These are phyloP conservation scores for Ceriops decandra DNA, from an alignment of 345 rosid species.

Conservation along the genomic window DNA sequence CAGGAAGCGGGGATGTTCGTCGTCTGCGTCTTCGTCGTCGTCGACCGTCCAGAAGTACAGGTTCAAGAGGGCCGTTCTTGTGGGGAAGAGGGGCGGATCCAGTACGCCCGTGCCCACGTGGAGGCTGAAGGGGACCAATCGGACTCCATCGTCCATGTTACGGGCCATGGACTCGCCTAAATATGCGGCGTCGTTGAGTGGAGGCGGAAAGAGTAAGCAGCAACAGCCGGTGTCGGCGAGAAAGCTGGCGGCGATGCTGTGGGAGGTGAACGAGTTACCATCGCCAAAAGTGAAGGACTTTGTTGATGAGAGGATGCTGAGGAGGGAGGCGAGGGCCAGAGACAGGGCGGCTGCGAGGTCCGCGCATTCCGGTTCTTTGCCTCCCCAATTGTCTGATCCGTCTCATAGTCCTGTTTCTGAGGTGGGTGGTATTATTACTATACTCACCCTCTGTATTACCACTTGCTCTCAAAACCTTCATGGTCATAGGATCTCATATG, in stretches of 20 bases:
- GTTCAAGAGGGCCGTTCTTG: constrained; percentile 77
- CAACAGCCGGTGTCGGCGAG: constrained; percentile 79
- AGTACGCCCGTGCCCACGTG: constrained; percentile 84
- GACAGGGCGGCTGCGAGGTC: constrained; percentile 57
- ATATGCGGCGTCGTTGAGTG: constrained; percentile 43
- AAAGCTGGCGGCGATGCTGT: constrained; percentile 88
- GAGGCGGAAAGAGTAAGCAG: constrained; percentile 35
- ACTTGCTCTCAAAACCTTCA: not conserved
- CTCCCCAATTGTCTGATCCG: constrained; percentile 94
- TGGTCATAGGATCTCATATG: not conserved
- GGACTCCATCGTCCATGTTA: constrained; percentile 53
- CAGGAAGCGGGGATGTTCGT: constrained; percentile 82
- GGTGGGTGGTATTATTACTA: constrained; percentile 40
- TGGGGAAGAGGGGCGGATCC: constrained; percentile 85
- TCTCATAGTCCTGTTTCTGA: constrained; percentile 94
- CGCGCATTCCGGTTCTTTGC: constrained; percentile 66
- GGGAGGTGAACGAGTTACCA: constrained; percentile 98
- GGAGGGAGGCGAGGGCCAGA: constrained; percentile 44
- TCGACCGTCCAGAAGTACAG: constrained; percentile 67
- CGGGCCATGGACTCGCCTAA: constrained; percentile 55
- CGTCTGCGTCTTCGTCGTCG: constrained; percentile 86
- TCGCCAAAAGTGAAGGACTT: constrained; percentile 52
- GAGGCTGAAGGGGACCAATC: constrained; percentile 61
- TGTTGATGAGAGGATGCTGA: constrained; percentile 39
- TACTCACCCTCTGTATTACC: not conserved